These are phyloP conservation scores for Sclerotinia sclerotiorum DNA, from an alignment of 2,329 filamentous ascomycete genomes.

Conservation along the genomic window DNA sequence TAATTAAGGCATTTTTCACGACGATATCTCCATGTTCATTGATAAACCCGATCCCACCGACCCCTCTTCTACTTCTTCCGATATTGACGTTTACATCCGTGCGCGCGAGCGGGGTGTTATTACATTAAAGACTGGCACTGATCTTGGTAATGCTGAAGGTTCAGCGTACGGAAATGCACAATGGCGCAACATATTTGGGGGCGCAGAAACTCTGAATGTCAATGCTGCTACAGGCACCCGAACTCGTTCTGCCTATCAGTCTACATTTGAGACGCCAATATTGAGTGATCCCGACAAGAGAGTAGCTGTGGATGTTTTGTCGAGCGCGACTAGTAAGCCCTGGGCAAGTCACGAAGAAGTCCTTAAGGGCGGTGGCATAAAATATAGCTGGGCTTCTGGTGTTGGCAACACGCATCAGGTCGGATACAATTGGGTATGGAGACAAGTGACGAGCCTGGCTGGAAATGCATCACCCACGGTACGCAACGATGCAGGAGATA, in stretches of 20 bases:
- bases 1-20: slow-evolving; percentile 79
- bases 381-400: slow-evolving; percentile 70
- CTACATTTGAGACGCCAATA: slow-evolving; percentile 78
- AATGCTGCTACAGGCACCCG: slow-evolving; percentile 88
- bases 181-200: slow-evolving; percentile 90
- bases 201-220: slow-evolving; percentile 83
- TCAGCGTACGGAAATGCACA: slow-evolving; percentile 87
- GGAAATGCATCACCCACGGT: slow-evolving; percentile 77
- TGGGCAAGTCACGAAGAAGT: slow-evolving; percentile 95
- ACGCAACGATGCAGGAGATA: slow-evolving; percentile 83
- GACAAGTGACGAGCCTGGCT: slow-evolving; percentile 79
- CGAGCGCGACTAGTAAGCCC: slow-evolving; percentile 81
- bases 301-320: slow-evolving; percentile 75
- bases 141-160: slow-evolving; percentile 89
- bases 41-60: slow-evolving; percentile 71
- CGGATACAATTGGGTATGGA: slow-evolving; percentile 79
- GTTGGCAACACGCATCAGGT: slow-evolving; percentile 72
- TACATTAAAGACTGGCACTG: slow-evolving; percentile 89
- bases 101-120: slow-evolving; percentile 79
- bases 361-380: slow-evolving; percentile 73
- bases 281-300: slow-evolving; percentile 80
- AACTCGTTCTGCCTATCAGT: slow-evolving; percentile 88
- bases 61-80: slow-evolving; percentile 68
- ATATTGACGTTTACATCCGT: slow-evolving; percentile 77
- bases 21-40: slow-evolving; percentile 77